Evolutionary conservation across 106 monocot genomes (phyloP).

Genomic region (Agapanthus africanus): DNA sequence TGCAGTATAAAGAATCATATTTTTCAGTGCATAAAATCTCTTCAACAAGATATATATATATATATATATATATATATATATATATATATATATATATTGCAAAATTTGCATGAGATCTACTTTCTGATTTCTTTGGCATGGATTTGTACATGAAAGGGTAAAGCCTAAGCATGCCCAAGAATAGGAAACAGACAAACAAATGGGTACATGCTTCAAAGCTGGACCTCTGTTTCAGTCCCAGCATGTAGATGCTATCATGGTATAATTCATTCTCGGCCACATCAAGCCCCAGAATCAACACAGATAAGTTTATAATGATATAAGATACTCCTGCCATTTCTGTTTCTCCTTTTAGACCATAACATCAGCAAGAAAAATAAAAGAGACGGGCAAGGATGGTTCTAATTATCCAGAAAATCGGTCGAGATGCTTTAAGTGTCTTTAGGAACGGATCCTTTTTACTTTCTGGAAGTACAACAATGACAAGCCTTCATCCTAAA

Average conservation of each 20-base stretch:
- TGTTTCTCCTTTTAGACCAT: no score
- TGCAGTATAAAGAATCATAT: not conserved
- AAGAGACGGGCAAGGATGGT: not conserved
- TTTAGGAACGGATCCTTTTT: not conserved
- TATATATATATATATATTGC: no score
- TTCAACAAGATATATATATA: not conserved
- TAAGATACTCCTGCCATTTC: no score
- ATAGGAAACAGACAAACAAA: not conserved
- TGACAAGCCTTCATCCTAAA: no score
- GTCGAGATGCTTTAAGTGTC: not conserved
- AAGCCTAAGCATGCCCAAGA: not conserved
- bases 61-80: no score
- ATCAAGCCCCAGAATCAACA: not conserved
- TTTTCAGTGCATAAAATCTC: not conserved
- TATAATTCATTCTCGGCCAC: not conserved
- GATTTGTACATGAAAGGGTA: not conserved
- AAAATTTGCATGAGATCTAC: not conserved
- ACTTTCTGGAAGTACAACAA: not conserved
- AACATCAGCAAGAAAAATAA: no score
- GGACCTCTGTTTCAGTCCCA: not conserved
- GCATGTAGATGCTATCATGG: not conserved
- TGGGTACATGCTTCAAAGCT: not conserved
- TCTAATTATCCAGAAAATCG: not conserved
- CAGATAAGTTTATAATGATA: not conserved
- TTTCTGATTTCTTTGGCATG: not conserved